Base-by-base conservation (phyloP, 768 basidiomycete species). In the Xerocomus potaroensis region DNA sequence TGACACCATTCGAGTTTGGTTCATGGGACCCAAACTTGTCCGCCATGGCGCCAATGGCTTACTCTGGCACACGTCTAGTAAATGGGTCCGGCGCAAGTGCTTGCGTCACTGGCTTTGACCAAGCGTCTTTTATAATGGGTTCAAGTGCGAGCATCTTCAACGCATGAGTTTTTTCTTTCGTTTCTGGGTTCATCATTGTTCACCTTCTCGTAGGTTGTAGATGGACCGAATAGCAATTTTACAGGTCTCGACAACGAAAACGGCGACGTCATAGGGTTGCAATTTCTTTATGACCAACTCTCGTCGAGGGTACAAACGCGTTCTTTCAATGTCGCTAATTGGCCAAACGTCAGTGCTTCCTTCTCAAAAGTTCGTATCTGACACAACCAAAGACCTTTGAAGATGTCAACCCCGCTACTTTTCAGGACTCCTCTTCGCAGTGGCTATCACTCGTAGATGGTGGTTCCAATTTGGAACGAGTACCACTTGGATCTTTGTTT, bases 41-140 rank as follows among this genome's bases (percentile, higher is more conserved):
- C n/a, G 81, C 85, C 1, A 89, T 85, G 62, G 73, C 77, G 57
- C 81, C 83, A 36, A 68, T 79, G 22, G 66, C 76, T 0, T 80
- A 75, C 53, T 73, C 78, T 6, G 91, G 91, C 5, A 88, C 87
- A 0, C 71, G 73, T 49, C 59, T 91, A 15, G 61, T 65, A 19
- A 76, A 83, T 47, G 87, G 84, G 3, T 57, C 69, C 47, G 74
- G 83, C 0, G 67, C 64, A 10, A 80, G 78, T 49, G 64, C 77
- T 1, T 94, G 91, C 61, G 81, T 82, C 11, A 77, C 75, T 5
- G 82, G 81, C 7, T 91, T 89, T 55, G 87, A 91, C 58, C 84
- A 85, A 61, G 77, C 75, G 0, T 76, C 75, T 0, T 91, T 88
- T 60, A 61, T 91, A 27, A 83, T 88, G 72, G 89, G 85, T 8